A percentile compares a stretch with the other conserved stretches of the same genome.
phyloP scores from a whole-genome alignment of 257 asterid genomes.

The Misopates orontium region DNA sequence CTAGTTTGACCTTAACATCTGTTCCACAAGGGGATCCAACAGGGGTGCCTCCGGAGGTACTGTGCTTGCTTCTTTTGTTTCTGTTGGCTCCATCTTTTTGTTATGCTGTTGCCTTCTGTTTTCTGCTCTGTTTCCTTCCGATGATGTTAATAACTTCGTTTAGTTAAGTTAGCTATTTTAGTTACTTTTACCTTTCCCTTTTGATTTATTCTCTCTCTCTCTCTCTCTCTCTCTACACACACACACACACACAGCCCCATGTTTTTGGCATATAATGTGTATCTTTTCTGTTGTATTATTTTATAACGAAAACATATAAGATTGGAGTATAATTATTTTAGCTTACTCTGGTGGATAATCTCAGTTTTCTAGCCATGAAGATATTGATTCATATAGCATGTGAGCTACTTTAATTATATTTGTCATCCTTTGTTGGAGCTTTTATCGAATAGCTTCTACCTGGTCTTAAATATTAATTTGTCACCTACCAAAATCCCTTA shows the following conservation, averaged over 20 bases:
- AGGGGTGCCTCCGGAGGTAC: conserved; percentile 93
- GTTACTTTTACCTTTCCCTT: not conserved
- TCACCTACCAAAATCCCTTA: not conserved
- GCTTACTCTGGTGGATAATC: not conserved
- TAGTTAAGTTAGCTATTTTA: not conserved
- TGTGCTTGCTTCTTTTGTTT: conserved; percentile 19
- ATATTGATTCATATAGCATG: not conserved
- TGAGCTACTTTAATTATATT: not conserved
- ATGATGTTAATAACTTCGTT: conserved; percentile 4
- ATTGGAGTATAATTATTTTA: not conserved
- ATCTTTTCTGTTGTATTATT: too few species aligned
- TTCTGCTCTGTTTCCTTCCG: not conserved
- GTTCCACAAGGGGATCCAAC: conserved; percentile 62
- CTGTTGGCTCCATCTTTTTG: conserved; percentile 12
- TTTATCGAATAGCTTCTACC: not conserved
- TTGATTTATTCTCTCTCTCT: not conserved
- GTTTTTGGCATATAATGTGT: too few species aligned
- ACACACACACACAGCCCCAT: too few species aligned
- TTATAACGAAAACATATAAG: not conserved
- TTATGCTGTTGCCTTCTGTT: not conserved
- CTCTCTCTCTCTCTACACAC: too few species aligned
- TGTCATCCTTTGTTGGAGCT: not conserved
- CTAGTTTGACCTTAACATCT: conserved; percentile 54
- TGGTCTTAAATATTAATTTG: not conserved
- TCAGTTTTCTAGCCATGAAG: not conserved